A percentile compares a stretch with the other conserved stretches of the same genome.
Evolutionary conservation across 768 basidiomycete species (phyloP).

Genomic region (Lentinula sp.): DNA sequence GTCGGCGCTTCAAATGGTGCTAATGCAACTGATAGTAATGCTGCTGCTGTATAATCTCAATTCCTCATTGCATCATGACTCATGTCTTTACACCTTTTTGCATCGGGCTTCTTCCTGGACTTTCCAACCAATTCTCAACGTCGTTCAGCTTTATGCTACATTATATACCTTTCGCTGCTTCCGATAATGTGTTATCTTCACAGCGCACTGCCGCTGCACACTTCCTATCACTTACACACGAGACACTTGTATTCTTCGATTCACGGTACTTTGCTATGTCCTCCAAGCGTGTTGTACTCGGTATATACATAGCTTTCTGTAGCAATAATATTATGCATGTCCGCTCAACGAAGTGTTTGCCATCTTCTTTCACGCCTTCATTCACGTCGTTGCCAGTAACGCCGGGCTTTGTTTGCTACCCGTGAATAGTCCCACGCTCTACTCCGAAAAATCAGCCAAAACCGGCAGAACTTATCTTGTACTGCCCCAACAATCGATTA

Average conservation of each 20-base stretch:
- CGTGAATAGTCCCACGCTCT: slow-evolving; percentile 29
- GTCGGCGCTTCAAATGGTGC: slow-evolving; percentile 4
- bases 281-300: not conserved
- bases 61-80: no score
- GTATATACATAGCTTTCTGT: not conserved
- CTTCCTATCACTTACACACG: not conserved
- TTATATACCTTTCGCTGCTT: not conserved
- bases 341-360: no score
- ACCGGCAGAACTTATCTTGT: slow-evolving; percentile 34
- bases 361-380: no score
- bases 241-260: not conserved
- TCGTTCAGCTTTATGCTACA: not conserved
- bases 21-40: not conserved
- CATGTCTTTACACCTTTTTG: no score
- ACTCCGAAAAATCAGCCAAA: slow-evolving; percentile 33
- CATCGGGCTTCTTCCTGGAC: no score
- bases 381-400: not conserved
- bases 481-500: slow-evolving; percentile 43
- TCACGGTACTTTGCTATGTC: not conserved
- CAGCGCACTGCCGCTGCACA: no score
- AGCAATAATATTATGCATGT: not conserved
- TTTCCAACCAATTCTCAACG: not conserved
- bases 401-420: not conserved
- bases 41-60: not conserved
- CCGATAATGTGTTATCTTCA: not conserved